Conservation (phyloP, 495 filamentous ascomycete genomes). For the Penicillium bovifimosum region DNA sequence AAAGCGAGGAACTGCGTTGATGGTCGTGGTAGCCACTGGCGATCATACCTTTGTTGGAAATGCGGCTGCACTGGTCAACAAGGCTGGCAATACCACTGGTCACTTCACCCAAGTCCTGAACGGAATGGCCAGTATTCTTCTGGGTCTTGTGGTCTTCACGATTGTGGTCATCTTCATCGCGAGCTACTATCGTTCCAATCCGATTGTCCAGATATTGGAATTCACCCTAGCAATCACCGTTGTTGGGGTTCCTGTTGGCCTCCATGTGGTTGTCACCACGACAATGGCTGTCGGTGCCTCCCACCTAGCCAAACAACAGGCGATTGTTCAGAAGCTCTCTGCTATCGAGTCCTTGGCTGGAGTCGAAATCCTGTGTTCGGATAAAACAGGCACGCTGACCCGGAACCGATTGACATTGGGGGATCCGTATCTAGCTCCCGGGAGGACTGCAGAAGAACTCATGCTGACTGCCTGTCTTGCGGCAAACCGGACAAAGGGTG, state of each 20-base stretch:
- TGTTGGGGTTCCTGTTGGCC: slow-evolving; percentile 90
- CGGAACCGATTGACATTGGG: slow-evolving; percentile 86
- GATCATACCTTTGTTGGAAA: slow-evolving; percentile 87
- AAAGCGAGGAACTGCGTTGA: slow-evolving; percentile 82
- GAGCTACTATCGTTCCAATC: slow-evolving; percentile 79
- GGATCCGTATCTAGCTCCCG: slow-evolving; percentile 76
- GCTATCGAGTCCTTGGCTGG: slow-evolving; percentile 92
- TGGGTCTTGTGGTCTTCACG: slow-evolving; percentile 74
- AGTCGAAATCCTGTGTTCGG: slow-evolving; percentile 92
- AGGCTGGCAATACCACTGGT: slow-evolving; percentile 63
- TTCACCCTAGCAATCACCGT: slow-evolving; percentile 83
- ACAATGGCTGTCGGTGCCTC: slow-evolving; percentile 94
- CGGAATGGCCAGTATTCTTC: slow-evolving; percentile 67
- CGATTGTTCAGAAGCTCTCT: slow-evolving; percentile 89
- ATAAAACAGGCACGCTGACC: slow-evolving; percentile 84
- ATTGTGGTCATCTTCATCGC: slow-evolving; percentile 79
- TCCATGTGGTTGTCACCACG: slow-evolving; percentile 90
- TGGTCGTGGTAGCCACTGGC: slow-evolving; percentile 76
- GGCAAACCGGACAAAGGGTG: slow-evolving; percentile 89
- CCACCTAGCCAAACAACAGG: slow-evolving; percentile 84
- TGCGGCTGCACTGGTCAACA: slow-evolving; percentile 77
- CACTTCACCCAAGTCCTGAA: slow-evolving; percentile 89
- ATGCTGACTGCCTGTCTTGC: slow-evolving; percentile 90
- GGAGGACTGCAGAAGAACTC: slow-evolving; percentile 74
- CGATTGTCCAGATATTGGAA: slow-evolving; percentile 68